These are phyloP conservation scores for Amanita rubescens DNA, from an alignment of 768 basidiomycete genomes.

Conservation along the genomic window DNA sequence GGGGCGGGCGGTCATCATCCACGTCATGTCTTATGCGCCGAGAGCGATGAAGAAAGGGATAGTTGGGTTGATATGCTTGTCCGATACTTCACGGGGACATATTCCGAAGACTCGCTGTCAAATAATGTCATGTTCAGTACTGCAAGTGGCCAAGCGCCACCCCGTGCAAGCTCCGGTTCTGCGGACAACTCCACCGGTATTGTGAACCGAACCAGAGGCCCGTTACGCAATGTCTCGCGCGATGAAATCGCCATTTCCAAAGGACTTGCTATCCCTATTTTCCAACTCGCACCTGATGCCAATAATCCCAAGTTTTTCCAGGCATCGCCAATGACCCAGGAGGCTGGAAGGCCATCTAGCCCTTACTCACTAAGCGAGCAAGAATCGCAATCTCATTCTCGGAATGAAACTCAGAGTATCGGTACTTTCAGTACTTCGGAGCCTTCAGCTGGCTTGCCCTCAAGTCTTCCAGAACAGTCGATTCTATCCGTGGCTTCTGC, in stretches of 20 bases:
- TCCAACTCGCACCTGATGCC: conserved; percentile 47
- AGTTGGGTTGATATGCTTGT: conserved; percentile 93
- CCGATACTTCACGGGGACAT: conserved; percentile 75
- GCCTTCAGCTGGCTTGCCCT: conserved; percentile 36
- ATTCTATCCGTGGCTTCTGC: conserved; percentile 57
- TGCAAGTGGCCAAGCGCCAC: conserved; percentile 23
- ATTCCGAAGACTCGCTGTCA: conserved; percentile 60
- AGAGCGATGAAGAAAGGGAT: conserved; percentile 91
- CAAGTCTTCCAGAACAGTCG: conserved; percentile 46
- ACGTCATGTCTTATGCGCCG: conserved; percentile 92
- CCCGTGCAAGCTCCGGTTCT: conserved; percentile 51
- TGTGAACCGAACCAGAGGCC: conserved; percentile 19
- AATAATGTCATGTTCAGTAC: conserved; percentile 27
- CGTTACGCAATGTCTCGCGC: conserved; percentile 41
- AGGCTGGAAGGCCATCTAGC: conserved; percentile 36
- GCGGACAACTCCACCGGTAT: conserved; percentile 24
- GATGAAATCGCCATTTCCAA: conserved; percentile 51
- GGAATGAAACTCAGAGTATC: conserved; percentile 29
- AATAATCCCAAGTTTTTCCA: conserved; percentile 56
- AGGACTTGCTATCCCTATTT: conserved; percentile 46
- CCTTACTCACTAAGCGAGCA: conserved; percentile 44
- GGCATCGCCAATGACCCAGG: conserved; percentile 25
- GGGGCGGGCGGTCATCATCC: conserved; percentile 61
- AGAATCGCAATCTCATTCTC: conserved; percentile 15
- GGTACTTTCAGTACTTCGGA: conserved; percentile 36